These are phyloP conservation scores for Akanthomyces uredinophilus DNA, from an alignment of 2,329 filamentous ascomycete species.

Conservation along the genomic window DNA sequence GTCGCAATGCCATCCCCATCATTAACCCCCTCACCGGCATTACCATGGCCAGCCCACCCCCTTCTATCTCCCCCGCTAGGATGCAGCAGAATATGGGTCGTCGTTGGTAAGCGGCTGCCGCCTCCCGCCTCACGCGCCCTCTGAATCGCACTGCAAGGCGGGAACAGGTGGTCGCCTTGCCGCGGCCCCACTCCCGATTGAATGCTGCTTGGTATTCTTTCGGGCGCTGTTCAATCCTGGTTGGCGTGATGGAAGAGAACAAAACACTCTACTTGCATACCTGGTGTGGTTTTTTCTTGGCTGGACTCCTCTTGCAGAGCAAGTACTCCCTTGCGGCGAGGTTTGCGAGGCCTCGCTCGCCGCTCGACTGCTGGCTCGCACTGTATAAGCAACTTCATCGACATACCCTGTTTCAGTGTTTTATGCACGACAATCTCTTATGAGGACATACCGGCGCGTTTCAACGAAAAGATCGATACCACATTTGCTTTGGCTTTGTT, in stretches of 20 bases:
- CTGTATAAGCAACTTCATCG: constrained; percentile 47
- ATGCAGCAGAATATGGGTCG: constrained; percentile 52
- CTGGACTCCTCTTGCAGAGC: constrained; percentile 29
- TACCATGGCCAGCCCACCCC: constrained; percentile 81
- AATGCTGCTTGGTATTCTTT: constrained; percentile 15
- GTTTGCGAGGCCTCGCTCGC: constrained; percentile 8
- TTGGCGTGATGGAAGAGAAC: constrained; percentile 30
- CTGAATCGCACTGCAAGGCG: constrained; percentile 25
- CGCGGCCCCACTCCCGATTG: constrained; percentile 4
- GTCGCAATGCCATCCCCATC: constrained; percentile 94
- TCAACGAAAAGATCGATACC: constrained; percentile 41
- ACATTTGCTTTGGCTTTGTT: constrained; percentile 33
- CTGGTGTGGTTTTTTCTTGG: constrained; percentile 37
- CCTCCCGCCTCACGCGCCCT: constrained; percentile 26
- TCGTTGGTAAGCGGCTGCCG: constrained; percentile 44
- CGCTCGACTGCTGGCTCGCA: constrained; percentile 9
- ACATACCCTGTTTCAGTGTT: constrained; percentile 33
- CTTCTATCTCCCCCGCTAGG: constrained; percentile 59
- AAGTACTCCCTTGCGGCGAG: constrained; percentile 2
- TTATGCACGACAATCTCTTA: constrained; percentile 26
- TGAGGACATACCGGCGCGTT: constrained; percentile 35
- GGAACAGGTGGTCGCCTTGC: constrained; percentile 26
- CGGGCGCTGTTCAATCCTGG: constrained; percentile 40
- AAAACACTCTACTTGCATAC: not conserved
- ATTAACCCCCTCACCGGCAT: constrained; percentile 92